A percentile compares a stretch with the other conserved stretches of the same genome.
phyloP scores from a whole-genome alignment of 345 rosid species.

The Raphanus sativus region DNA sequence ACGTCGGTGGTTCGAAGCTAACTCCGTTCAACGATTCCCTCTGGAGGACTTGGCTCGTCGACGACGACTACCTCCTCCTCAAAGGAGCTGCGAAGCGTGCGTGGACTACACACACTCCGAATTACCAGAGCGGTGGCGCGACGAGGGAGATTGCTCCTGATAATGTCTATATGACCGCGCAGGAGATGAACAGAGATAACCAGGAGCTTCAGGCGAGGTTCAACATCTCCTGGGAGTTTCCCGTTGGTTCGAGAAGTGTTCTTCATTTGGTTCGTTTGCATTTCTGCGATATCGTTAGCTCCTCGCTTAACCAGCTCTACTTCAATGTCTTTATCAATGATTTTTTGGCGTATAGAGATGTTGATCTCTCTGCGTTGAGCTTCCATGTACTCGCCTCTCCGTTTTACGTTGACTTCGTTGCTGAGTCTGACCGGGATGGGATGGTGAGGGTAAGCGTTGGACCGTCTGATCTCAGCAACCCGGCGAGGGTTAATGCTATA shows the following conservation, averaged over 20 bases:
- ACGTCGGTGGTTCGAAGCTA: conserved; percentile 79
- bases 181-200: conserved; percentile 75
- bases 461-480: conserved; percentile 73
- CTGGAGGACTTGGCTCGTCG: conserved; percentile 96
- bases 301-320: conserved; percentile 71
- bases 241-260: conserved; percentile 47
- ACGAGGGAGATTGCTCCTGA: conserved; percentile 76
- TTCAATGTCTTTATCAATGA: conserved; percentile 75
- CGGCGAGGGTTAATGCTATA: conserved; percentile 60
- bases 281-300: conserved; percentile 87
- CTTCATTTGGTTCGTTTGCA: conserved; percentile 79
- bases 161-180: conserved; percentile 87
- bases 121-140: conserved; percentile 73
- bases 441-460: conserved; percentile 67
- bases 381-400: conserved; percentile 74
- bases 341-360: conserved; percentile 57
- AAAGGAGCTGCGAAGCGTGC: conserved; percentile 69
- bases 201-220: conserved; percentile 47
- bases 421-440: conserved; percentile 57
- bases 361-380: conserved; percentile 73
- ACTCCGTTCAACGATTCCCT: conserved; percentile 88
- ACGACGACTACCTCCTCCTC: conserved; percentile 61
- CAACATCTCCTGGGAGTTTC: conserved; percentile 79
- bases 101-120: conserved; percentile 51
- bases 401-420: conserved; percentile 66